phyloP scores from a whole-genome alignment of 805 yeast genomes.

The Priceomyces medius region DNA sequence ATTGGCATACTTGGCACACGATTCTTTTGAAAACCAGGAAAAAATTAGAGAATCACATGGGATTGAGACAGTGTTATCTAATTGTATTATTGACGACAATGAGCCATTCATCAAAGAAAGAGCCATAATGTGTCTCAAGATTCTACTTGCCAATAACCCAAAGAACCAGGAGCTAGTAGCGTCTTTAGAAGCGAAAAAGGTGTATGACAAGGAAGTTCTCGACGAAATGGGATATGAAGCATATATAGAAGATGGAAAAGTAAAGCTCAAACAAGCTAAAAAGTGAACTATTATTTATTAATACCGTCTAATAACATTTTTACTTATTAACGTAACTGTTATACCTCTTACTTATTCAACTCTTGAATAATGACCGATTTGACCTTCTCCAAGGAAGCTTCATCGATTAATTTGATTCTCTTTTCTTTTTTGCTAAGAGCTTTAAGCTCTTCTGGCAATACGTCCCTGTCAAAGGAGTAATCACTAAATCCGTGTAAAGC shows the following conservation, averaged over 20 bases:
- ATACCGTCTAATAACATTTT: background rate
- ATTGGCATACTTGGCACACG: constrained; percentile 55
- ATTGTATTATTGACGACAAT: constrained; percentile 81
- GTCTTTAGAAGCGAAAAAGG: constrained; percentile 69
- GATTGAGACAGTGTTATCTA: constrained; percentile 67
- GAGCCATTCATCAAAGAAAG: constrained; percentile 89
- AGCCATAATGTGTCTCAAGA: constrained; percentile 74
- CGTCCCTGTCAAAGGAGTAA: constrained; percentile 84
- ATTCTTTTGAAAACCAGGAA: constrained; percentile 62
- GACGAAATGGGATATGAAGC: constrained; percentile 76
- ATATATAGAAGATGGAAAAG: constrained; percentile 68
- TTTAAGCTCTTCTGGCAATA: constrained; percentile 84
- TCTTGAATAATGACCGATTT: constrained; percentile 76
- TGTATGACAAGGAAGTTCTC: constrained; percentile 56
- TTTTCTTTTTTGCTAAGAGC: constrained; percentile 68
- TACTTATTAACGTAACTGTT: background rate
- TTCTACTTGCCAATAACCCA: constrained; percentile 59
- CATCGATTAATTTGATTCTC: constrained; percentile 69
- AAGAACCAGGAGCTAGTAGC: constrained; percentile 78
- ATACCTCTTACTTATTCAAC: constrained; percentile 28
- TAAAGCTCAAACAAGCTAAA: constrained; percentile 45
- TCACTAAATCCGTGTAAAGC: constrained; percentile 66
- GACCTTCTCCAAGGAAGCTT: constrained; percentile 70
- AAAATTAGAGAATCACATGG: constrained; percentile 63
- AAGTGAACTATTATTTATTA: background rate